phyloP scores from a whole-genome alignment of 2,329 filamentous ascomycete genomes.

The Fusarium brachygibbosum region DNA sequence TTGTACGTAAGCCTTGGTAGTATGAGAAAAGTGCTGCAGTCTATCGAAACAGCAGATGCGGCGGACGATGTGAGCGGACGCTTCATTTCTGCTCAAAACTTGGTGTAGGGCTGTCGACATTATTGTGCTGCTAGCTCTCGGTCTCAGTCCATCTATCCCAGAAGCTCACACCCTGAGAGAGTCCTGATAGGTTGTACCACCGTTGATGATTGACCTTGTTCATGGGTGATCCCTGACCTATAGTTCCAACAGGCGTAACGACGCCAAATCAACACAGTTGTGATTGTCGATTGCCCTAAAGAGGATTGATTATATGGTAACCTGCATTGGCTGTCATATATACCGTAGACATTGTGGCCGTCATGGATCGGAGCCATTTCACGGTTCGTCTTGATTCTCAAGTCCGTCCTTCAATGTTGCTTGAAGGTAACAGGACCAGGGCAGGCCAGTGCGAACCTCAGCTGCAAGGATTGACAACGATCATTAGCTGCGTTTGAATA shows the following conservation, averaged over 20 bases:
- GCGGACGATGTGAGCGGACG: not conserved
- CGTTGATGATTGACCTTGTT: conserved; percentile 34
- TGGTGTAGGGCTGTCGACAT: conserved; percentile 10
- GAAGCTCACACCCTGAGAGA: conserved; percentile 6
- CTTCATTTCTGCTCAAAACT: not conserved
- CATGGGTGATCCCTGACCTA: conserved; percentile 41
- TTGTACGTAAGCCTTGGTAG: not conserved
- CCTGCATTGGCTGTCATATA: conserved; percentile 24
- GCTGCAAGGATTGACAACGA: conserved; percentile 18
- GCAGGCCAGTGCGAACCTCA: conserved; percentile 14
- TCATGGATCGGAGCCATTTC: conserved; percentile 11
- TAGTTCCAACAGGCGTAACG: conserved; percentile 22
- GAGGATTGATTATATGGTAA: conserved; percentile 20
- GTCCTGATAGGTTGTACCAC: conserved; percentile 42
- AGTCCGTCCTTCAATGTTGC: conserved; percentile 12
- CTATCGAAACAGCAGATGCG: not conserved
- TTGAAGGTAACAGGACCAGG: conserved; percentile 9
- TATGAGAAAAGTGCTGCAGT: conserved; percentile 1
- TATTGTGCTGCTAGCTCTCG: conserved; percentile 4
- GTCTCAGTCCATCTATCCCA: conserved; percentile 12
- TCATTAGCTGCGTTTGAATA: conserved; percentile 7
- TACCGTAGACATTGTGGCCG: conserved; percentile 14
- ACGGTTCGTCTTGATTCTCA: conserved; percentile 23
- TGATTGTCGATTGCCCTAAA: conserved; percentile 35
- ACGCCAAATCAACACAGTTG: conserved; percentile 36